Base-by-base conservation (phyloP, 352 stramenopile species). In the Globisporangium polare region DNA sequence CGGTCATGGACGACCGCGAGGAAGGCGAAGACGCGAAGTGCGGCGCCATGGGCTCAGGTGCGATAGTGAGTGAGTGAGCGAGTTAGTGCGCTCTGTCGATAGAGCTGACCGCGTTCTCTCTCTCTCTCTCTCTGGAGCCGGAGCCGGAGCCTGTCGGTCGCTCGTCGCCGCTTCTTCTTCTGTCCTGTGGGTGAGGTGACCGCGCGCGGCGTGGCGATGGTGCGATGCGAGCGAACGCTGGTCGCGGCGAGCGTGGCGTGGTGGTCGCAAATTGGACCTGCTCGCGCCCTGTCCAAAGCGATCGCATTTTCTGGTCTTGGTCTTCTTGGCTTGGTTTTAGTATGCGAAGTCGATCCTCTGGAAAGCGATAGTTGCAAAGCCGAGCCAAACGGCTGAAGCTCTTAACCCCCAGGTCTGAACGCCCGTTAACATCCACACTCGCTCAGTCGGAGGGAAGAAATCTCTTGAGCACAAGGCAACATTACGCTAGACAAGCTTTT, bases 21-120 rank as follows among this genome's bases (percentile, higher is more conserved):
- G 56, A 49, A 5, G 56, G 49, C 27, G 56, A 62, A 53, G 58
- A 65, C 31, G 58, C 49, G 24, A 65, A 65, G 58, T 65, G 58
- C 37, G 58, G 58, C 58, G 58, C 49, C 58, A 65, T 65, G 29
- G 58, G 12, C 46, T 27, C 29, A 20, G 5, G 46, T 8, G 29
- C 9, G 24, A 9, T 22, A 31, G 22, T 20, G 20, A 20, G 22
- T 53, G 13, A 17, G 0, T n/a, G 37, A n/a, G n/a, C n/a, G n/a
- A n/a, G n/a, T n/a, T n/a, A n/a, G n/a, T n/a, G n/a, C n/a, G n/a
- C n/a, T n/a, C n/a, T n/a, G n/a, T n/a, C n/a, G n/a, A n/a, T n/a
- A n/a, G n/a, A n/a, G n/a, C n/a, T n/a, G n/a, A n/a, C n/a, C n/a
- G n/a, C n/a, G n/a, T n/a, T n/a, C n/a, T n/a, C n/a, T n/a, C 15